Percentiles rank a stretch among this genome's conserved stretches.
These are phyloP conservation scores for Globisporangium apiculatum DNA, from an alignment of 352 stramenopile genomes.

Conservation along the genomic window DNA sequence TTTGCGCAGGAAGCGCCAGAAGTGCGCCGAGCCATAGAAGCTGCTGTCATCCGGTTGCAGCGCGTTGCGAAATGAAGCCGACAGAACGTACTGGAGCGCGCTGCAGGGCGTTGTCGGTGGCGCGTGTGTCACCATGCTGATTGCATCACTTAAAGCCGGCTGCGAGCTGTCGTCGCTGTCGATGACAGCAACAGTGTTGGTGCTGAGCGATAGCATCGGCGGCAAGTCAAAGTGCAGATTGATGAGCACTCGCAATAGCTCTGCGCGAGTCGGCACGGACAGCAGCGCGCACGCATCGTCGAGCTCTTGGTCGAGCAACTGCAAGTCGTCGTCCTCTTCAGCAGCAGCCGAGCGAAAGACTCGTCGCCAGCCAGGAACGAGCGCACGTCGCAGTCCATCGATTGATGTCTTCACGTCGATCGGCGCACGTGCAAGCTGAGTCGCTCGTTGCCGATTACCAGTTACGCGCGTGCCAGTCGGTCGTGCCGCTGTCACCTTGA, in stretches of 20 bases:
- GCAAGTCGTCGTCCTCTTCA: slow-evolving; percentile 5
- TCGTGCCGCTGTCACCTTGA: neutral
- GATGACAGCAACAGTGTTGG: no score
- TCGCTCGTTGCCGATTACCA: no score
- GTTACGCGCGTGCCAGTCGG: no score
- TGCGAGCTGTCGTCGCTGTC: no score
- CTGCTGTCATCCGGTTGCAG: slow-evolving; percentile 17
- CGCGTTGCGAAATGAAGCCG: slow-evolving; percentile 10
- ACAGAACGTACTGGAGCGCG: slow-evolving; percentile 5
- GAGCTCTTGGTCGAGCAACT: slow-evolving; percentile 4
- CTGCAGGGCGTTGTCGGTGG: neutral
- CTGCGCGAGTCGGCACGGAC: neutral
- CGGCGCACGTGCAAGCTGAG: no score
- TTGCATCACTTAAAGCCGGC: no score
- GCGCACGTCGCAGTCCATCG: neutral
- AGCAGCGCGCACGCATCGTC: slow-evolving; percentile 4
- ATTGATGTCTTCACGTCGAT: neutral
- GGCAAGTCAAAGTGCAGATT: slow-evolving; percentile 2
- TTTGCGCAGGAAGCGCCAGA: slow-evolving; percentile 23
- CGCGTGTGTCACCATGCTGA: neutral
- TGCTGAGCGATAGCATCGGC: neutral
- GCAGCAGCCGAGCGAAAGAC: neutral
- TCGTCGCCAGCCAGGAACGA: slow-evolving; percentile 9
- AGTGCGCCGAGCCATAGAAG: slow-evolving; percentile 19
- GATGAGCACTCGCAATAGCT: slow-evolving; percentile 6